Evolutionary conservation across 2,329 filamentous ascomycete genomes (phyloP).

Genomic region (Massarina eburnea): DNA sequence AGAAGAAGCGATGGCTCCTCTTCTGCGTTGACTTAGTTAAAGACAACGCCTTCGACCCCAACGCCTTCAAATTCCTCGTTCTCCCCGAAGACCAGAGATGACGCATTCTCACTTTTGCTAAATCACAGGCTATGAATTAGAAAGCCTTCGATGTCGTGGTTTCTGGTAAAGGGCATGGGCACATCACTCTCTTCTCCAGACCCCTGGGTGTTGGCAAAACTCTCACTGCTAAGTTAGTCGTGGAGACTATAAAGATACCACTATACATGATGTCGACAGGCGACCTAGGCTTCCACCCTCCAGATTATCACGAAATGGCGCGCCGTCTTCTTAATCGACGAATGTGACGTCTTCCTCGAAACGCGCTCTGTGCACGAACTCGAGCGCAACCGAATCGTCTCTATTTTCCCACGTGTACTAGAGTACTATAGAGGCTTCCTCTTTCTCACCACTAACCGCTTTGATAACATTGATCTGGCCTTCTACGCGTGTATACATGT

Average conservation of each 20-base stretch:
- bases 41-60: too few relatives aligned
- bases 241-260: constrained; percentile 78
- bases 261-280: constrained; percentile 81
- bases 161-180: constrained; percentile 77
- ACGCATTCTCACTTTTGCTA: constrained; percentile 74
- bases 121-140: constrained; percentile 75
- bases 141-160: constrained; percentile 72
- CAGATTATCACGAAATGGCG: constrained; percentile 55
- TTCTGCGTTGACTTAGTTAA: too few relatives aligned
- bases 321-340: constrained; percentile 57
- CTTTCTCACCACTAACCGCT: constrained; percentile 40
- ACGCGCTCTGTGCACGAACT: constrained; percentile 44
- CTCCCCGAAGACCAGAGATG: constrained; percentile 64
- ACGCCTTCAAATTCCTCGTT: constrained; percentile 79
- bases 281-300: constrained; percentile 53
- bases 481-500: constrained; percentile 39
- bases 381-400: constrained; percentile 43
- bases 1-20: too few relatives aligned
- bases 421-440: constrained; percentile 39
- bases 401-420: too few relatives aligned
- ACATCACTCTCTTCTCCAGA: constrained; percentile 78
- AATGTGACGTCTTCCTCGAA: constrained; percentile 64
- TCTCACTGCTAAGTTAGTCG: constrained; percentile 80
- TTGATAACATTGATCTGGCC: constrained; percentile 34
- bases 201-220: constrained; percentile 88